Evolutionary conservation across 1,284 basidiomycete species (phyloP).

Genomic region (Hymenochaete sp.): DNA sequence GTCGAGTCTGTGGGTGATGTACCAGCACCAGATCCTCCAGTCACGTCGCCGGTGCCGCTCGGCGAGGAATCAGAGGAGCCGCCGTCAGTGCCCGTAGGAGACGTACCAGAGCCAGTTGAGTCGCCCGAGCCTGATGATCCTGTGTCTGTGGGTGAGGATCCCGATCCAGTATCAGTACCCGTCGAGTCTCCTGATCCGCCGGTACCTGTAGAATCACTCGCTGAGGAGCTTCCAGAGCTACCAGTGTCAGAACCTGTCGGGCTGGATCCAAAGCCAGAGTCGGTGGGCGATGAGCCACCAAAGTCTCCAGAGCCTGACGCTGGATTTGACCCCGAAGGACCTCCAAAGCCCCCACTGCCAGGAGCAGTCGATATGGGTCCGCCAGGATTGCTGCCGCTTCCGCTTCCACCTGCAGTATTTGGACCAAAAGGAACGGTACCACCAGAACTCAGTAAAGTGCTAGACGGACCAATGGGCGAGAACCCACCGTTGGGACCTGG

Average conservation of each 20-base stretch:
- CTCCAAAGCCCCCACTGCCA: not conserved
- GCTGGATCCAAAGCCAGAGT: not conserved
- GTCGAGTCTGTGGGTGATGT: too few relatives aligned
- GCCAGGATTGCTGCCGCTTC: not conserved
- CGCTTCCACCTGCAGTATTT: not conserved
- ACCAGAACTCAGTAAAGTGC: not conserved
- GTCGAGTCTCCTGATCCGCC: not conserved
- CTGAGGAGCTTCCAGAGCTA: not conserved
- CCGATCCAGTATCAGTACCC: not conserved
- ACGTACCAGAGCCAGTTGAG: not conserved
- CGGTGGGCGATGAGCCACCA: not conserved
- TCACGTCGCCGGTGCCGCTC: too few relatives aligned
- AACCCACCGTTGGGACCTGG: too few relatives aligned
- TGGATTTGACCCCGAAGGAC: not conserved
- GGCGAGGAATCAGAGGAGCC: too few relatives aligned
- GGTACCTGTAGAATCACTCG: not conserved
- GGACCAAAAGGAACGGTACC: not conserved
- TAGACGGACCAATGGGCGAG: too few relatives aligned
- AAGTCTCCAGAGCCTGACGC: not conserved
- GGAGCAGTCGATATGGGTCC: not conserved
- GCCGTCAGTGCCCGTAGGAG: not conserved
- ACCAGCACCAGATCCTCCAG: too few relatives aligned
- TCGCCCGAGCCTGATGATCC: not conserved
- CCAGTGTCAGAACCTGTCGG: conserved; percentile 1
- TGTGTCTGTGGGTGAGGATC: not conserved